Conservation (phyloP, 164 flowering plant species). For the Stephania yunnanensis region DNA sequence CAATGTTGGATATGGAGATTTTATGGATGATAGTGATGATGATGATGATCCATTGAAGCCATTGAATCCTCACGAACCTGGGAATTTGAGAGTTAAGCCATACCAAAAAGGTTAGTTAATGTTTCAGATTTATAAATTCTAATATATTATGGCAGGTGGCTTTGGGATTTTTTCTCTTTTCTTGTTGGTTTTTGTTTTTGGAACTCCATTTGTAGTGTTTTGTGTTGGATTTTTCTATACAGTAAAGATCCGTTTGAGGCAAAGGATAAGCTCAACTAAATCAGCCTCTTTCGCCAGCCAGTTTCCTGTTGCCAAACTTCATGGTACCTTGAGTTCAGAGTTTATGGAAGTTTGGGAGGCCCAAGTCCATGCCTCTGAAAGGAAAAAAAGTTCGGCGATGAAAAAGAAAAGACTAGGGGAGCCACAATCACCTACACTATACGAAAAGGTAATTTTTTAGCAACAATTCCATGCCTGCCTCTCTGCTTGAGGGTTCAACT, state of each 20-base stretch:
- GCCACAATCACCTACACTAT: constrained; percentile 45
- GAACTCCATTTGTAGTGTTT: neutral
- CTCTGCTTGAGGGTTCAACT: constrained; percentile 4
- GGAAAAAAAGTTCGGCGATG: constrained; percentile 12
- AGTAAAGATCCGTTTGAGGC: constrained; percentile 47
- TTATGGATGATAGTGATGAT: constrained; percentile 37
- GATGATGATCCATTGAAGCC: constrained; percentile 91
- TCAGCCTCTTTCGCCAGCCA: constrained; percentile 24
- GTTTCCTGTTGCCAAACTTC: constrained; percentile 69
- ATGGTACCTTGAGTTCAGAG: constrained; percentile 62
- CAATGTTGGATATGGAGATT: constrained; percentile 37
- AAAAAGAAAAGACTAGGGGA: constrained; percentile 23
- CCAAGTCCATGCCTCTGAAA: constrained; percentile 24
- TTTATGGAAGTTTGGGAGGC: constrained; percentile 56
- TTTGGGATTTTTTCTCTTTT: neutral
- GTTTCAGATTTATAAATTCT: neutral
- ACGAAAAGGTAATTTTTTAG: constrained; percentile 56
- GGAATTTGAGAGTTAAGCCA: constrained; percentile 78
- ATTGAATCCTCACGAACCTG: constrained; percentile 91
- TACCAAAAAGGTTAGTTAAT: constrained; percentile 60
- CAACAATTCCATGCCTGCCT: neutral
- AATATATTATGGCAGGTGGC: neutral
- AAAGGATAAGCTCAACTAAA: constrained; percentile 23
- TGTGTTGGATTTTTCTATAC: constrained; percentile 16
- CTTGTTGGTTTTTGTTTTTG: constrained; percentile 1